A percentile compares a stretch with the other conserved stretches of the same genome.
Evolutionary conservation across 768 basidiomycete species (phyloP).

Genomic region (Amanita exitialis): DNA sequence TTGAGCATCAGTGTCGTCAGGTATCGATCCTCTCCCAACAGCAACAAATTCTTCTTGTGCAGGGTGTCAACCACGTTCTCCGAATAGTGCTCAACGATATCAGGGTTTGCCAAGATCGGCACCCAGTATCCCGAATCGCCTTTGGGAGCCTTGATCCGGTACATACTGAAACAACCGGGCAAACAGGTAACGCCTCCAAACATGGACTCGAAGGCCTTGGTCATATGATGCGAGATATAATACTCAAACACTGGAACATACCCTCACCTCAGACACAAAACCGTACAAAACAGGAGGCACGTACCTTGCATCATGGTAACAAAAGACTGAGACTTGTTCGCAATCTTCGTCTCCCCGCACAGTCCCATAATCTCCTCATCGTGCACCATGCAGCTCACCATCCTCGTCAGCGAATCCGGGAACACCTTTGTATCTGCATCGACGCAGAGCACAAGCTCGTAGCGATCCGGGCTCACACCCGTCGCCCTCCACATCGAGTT

Average conservation of each 20-base stretch:
- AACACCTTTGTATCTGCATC: conserved; percentile 99
- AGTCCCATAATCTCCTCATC: conserved; percentile 98
- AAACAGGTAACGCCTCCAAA: conserved; percentile 99
- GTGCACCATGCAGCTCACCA: conserved; percentile 94
- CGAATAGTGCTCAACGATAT: conserved; percentile 97
- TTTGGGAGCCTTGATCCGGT: conserved; percentile 99
- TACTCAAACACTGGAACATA: conserved; percentile 84
- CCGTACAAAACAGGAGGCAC: conserved; percentile 17
- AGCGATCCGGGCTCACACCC: conserved; percentile 91
- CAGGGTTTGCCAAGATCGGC: conserved; percentile 95
- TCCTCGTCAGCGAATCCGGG: conserved; percentile 93
- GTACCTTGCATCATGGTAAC: conserved; percentile 99
- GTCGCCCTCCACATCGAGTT: conserved; percentile 95
- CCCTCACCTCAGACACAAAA: conserved; percentile 8
- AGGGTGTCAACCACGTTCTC: conserved; percentile 99
- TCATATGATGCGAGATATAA: conserved; percentile 98
- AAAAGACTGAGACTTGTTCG: conserved; percentile 97
- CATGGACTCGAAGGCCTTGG: conserved; percentile 99
- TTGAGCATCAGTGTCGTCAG: conserved; percentile 95
- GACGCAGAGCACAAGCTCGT: conserved; percentile 91
- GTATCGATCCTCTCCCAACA: conserved; percentile 99
- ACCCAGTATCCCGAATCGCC: conserved; percentile 96
- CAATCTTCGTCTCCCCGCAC: conserved; percentile 99
- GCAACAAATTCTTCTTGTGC: conserved; percentile 97
- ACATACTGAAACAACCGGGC: conserved; percentile 99